Conservation (phyloP, 2,329 filamentous ascomycete genomes). For the Penicillium capsulatum region DNA sequence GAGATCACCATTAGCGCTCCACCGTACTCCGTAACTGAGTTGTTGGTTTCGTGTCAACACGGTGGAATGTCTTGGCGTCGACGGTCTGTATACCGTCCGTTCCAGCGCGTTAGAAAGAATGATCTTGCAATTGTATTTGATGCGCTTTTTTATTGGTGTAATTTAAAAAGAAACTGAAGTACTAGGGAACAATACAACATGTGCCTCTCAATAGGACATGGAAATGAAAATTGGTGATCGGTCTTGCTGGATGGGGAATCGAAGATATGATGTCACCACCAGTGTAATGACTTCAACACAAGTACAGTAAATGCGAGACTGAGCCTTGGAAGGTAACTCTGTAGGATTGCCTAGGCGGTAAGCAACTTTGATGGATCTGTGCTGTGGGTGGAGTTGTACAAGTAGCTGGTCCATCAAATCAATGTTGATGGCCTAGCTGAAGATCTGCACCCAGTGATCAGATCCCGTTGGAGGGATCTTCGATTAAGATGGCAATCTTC, state of each 20-base stretch:
- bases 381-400: conserved; percentile 2
- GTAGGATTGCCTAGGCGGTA: neutral
- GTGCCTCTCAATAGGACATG: too few species aligned
- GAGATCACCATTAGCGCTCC: conserved; percentile 6
- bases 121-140: too few species aligned
- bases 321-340: neutral
- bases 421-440: neutral
- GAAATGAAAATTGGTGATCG: too few species aligned
- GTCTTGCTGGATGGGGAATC: too few species aligned
- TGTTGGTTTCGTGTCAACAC: neutral
- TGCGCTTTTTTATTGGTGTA: too few species aligned
- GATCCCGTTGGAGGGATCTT: neutral
- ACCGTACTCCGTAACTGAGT: conserved; percentile 8
- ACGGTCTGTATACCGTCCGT: too few species aligned
- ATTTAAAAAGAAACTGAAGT: neutral
- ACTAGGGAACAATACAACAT: too few species aligned
- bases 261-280: conserved; percentile 12
- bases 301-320: too few species aligned
- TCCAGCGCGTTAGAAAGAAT: too few species aligned
- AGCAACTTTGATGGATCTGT: neutral
- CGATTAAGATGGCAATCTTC: neutral
- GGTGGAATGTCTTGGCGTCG: too few species aligned
- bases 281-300: conserved; percentile 3
- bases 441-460: conserved; percentile 4
- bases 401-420: neutral